Evolutionary conservation across 495 filamentous ascomycete species (phyloP), one percentile per base, ranked within the genome.

Genomic region (Penicillium subrubescens): DNA sequence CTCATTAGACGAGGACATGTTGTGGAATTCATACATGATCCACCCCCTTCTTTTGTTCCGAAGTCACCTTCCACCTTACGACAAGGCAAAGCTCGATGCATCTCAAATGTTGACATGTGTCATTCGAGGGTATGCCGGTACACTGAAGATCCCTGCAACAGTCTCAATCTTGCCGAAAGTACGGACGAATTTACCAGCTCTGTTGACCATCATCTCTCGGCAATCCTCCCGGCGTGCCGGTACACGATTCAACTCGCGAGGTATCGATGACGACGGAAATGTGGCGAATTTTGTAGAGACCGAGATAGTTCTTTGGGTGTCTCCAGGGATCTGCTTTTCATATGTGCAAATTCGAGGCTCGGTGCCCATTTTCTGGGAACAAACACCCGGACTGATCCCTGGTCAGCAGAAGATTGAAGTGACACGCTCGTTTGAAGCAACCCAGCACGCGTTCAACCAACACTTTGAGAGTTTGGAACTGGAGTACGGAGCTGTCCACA

Each of bases 21-120:
- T 99, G 31, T 99, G 95, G 95, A 99, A 99, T 67, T 93, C 91
- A 11, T 96, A 95, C 77, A 98, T 99, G 94, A 96, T 99, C 63
- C 85, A 89, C 60, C 94, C 96, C 8, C 83, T 99, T 58, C 88
- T 98, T 44, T 82, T 89, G 57, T 98, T 99, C 71, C 89, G 95
- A 29, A 92, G 89, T 15, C 86, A 91, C 19, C 80, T 99, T 21
- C 84, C 90, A 17, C 82, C 82, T 21, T 82, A 84, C 19, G 93
- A 97, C 61, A 89, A 88, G 59, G 81, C 80, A 25, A 87, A 85
- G 25, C 82, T 99, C 17, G 95, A 99, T 78, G 82, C 82, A 3
- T 97, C 93, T 55, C 86, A 92, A 55, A 91, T 99, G 54, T 75
- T 99, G 43, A 99, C 94, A 1, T 97, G 91, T 68, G 93, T 94